These are phyloP conservation scores for Pisolithus sp. DNA, from an alignment of 768 basidiomycete species.

Conservation along the genomic window DNA sequence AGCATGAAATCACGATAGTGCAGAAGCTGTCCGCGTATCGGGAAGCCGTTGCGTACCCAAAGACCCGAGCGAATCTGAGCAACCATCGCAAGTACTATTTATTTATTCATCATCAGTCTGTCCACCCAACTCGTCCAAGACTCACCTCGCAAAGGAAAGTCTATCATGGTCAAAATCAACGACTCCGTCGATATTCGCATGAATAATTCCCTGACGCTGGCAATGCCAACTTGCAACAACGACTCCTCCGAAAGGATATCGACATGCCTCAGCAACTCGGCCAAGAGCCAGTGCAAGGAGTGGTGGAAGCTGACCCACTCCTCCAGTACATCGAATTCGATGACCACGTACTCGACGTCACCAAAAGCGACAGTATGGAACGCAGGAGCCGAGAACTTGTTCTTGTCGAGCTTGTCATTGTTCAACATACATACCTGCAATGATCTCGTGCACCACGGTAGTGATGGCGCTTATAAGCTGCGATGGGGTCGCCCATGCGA, in stretches of 20 bases:
- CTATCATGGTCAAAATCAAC: slow-evolving; percentile 69
- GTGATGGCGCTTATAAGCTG: slow-evolving; percentile 63
- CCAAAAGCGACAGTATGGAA: slow-evolving; percentile 70
- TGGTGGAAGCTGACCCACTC: slow-evolving; percentile 92
- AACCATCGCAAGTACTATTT: slow-evolving; percentile 76
- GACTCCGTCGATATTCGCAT: slow-evolving; percentile 56
- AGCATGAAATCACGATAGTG: slow-evolving; percentile 97
- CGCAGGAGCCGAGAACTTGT: slow-evolving; percentile 53
- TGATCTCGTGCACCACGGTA: slow-evolving; percentile 63
- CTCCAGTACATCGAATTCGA: slow-evolving; percentile 73
- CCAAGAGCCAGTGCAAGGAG: slow-evolving; percentile 83
- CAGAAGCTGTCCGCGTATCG: slow-evolving; percentile 87
- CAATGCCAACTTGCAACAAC: slow-evolving; percentile 45
- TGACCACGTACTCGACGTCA: slow-evolving; percentile 47
- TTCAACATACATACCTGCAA: slow-evolving; percentile 62
- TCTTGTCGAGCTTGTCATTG: slow-evolving; percentile 62
- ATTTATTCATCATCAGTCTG: too few relatives aligned
- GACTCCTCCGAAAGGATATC: slow-evolving; percentile 54
- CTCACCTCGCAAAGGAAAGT: slow-evolving; percentile 85
- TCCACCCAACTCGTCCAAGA: not conserved
- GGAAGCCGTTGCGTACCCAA: slow-evolving; percentile 97
- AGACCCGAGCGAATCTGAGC: slow-evolving; percentile 92
- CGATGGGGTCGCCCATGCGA: slow-evolving; percentile 46
- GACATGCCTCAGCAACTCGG: slow-evolving; percentile 82
- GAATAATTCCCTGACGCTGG: slow-evolving; percentile 56